Evolutionary conservation across 305 asterid species (phyloP).

Genomic region (Fraxinus sp.): DNA sequence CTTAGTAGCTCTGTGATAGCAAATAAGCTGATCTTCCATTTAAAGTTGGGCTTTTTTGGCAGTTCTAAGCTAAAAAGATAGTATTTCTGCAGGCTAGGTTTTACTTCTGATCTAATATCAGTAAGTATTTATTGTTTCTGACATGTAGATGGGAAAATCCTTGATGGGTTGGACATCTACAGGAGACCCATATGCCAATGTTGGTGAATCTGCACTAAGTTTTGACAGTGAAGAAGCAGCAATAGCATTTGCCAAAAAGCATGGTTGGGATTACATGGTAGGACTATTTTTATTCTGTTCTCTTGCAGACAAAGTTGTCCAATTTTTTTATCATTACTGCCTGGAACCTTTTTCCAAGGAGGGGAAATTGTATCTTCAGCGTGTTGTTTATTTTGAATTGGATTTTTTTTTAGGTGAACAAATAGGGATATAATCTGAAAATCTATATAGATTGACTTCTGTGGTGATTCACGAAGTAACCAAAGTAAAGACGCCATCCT

Average conservation of each 20-base stretch:
- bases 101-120: not conserved
- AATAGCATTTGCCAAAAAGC: constrained; percentile 69
- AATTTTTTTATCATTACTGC: not conserved
- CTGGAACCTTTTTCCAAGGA: not conserved
- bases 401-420: not conserved
- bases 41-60: not conserved
- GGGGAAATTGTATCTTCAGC: not conserved
- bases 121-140: not conserved
- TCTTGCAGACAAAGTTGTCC: not conserved
- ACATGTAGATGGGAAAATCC: constrained; percentile 95
- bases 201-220: constrained; percentile 83
- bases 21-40: not conserved
- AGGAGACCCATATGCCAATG: constrained; percentile 95
- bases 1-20: not conserved
- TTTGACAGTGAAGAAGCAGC: constrained; percentile 96
- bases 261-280: constrained; percentile 95
- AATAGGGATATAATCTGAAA: not conserved
- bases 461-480: not conserved
- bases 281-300: constrained; percentile 7
- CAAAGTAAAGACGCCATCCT: not conserved
- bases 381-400: not conserved
- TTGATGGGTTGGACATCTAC: constrained; percentile 99
- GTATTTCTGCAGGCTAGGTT: not conserved
- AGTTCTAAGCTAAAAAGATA: not conserved
- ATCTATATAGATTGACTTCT: not conserved